Conservation (phyloP, 2,329 filamentous ascomycete genomes). For the Microascus cirrosus region DNA sequence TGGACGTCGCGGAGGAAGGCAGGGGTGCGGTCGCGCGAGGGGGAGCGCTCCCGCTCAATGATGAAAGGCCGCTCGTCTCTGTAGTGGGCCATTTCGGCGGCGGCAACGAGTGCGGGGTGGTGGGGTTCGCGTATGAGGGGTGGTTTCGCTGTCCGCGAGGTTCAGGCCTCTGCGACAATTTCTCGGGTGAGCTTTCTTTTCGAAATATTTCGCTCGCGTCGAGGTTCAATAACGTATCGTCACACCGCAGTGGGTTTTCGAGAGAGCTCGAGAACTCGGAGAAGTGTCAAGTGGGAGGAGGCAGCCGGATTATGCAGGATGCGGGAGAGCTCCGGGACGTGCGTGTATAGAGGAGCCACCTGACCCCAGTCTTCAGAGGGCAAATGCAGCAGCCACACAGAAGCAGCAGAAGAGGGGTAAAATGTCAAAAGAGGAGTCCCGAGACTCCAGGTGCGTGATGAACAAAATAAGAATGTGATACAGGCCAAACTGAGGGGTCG, state of each 20-base stretch:
- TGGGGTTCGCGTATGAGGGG: neutral
- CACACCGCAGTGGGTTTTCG: no score
- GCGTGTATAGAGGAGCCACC: neutral
- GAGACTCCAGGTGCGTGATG: neutral
- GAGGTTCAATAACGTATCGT: no score
- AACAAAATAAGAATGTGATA: neutral
- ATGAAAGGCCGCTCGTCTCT: neutral
- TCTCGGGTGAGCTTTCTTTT: neutral
- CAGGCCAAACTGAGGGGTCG: neutral
- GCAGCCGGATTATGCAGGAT: neutral
- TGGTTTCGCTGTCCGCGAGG: neutral
- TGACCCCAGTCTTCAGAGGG: neutral
- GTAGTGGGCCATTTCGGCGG: neutral
- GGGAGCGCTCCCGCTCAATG: neutral
- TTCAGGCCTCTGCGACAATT: neutral
- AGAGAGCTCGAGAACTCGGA: neutral
- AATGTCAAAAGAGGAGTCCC: neutral
- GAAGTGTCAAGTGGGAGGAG: neutral
- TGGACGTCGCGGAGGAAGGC: constrained; percentile 34
- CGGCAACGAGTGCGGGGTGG: neutral
- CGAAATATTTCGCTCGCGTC: no score
- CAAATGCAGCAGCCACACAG: neutral
- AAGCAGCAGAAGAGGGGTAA: neutral
- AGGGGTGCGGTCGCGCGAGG: constrained; percentile 14
- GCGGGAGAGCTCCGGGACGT: neutral